Evolutionary conservation across 2,329 filamentous ascomycete species (phyloP).

Genomic region (Xylariaceae sp.): DNA sequence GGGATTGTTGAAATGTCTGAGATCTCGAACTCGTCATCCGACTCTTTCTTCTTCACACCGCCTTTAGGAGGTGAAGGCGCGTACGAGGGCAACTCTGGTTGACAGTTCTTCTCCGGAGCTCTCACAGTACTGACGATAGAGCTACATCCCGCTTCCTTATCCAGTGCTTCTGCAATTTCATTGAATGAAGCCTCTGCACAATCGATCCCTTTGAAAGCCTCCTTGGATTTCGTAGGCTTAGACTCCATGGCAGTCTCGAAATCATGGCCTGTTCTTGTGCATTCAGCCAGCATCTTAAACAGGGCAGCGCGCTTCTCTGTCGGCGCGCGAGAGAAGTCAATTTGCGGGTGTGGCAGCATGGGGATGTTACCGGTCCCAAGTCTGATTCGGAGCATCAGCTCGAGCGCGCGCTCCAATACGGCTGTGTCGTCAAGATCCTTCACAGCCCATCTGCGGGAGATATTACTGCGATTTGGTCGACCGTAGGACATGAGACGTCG

Average conservation of each 20-base stretch:
- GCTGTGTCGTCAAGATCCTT: constrained; percentile 16
- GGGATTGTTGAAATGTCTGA: no score
- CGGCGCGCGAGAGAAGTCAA: constrained; percentile 15
- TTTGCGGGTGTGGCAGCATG: constrained; percentile 24
- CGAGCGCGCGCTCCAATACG: constrained; percentile 23
- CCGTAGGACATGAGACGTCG: constrained; percentile 21
- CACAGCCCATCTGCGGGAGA: constrained; percentile 6
- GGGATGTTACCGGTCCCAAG: constrained; percentile 15
- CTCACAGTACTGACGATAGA: no score
- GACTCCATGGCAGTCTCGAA: background rate
- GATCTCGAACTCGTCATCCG: no score
- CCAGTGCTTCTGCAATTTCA: no score
- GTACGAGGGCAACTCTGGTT: no score
- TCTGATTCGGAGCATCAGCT: constrained; percentile 21
- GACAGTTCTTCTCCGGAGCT: no score
- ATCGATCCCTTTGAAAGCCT: no score
- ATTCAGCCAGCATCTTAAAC: background rate
- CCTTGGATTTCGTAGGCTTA: no score
- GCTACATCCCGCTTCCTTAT: no score
- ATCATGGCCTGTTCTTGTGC: background rate
- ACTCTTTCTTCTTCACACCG: no score
- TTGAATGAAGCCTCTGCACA: no score
- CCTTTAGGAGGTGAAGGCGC: no score
- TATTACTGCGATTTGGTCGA: background rate
- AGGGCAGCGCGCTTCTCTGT: background rate